A percentile compares a stretch with the other conserved stretches of the same genome.
Evolutionary conservation across 352 stramenopile genomes (phyloP).

Genomic region (Phytopythium aichiense): DNA sequence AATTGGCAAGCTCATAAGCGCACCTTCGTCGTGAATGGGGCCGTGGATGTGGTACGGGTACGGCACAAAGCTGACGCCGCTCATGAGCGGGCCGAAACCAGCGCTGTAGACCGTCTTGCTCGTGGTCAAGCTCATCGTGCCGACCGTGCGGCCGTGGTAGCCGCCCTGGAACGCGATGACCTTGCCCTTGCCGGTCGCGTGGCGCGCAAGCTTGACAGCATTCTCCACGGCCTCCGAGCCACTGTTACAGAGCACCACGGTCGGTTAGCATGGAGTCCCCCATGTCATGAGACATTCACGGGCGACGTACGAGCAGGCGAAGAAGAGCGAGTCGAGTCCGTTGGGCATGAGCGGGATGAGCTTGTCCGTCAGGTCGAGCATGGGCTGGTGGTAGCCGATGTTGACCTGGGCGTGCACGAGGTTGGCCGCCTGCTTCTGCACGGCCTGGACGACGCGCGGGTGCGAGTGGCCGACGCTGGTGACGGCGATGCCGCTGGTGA

Average conservation of each 20-base stretch:
- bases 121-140: conserved; percentile 91
- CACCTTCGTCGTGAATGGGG: conserved; percentile 73
- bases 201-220: conserved; percentile 89
- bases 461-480: conserved; percentile 92
- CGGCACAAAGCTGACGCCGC: conserved; percentile 75
- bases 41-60: conserved; percentile 88
- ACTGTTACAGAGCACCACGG: conserved; percentile 14
- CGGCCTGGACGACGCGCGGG: conserved; percentile 85
- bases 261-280: neutral
- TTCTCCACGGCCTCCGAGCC: conserved; percentile 93
- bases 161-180: conserved; percentile 92
- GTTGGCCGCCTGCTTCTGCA: conserved; percentile 86
- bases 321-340: conserved; percentile 87
- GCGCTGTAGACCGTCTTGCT: conserved; percentile 89
- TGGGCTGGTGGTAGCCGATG: conserved; percentile 90
- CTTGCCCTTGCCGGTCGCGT: conserved; percentile 86
- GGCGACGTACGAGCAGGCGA: conserved; percentile 59
- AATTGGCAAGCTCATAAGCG: neutral
- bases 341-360: conserved; percentile 77
- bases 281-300: neutral
- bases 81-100: conserved; percentile 83
- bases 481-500: conserved; percentile 92
- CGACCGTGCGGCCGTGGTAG: conserved; percentile 91
- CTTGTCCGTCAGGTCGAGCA: conserved; percentile 87
- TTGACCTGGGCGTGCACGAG: conserved; percentile 91